These are phyloP conservation scores for Trichoderma atrobrunneum DNA, from an alignment of 2,329 filamentous ascomycete genomes.

Conservation along the genomic window DNA sequence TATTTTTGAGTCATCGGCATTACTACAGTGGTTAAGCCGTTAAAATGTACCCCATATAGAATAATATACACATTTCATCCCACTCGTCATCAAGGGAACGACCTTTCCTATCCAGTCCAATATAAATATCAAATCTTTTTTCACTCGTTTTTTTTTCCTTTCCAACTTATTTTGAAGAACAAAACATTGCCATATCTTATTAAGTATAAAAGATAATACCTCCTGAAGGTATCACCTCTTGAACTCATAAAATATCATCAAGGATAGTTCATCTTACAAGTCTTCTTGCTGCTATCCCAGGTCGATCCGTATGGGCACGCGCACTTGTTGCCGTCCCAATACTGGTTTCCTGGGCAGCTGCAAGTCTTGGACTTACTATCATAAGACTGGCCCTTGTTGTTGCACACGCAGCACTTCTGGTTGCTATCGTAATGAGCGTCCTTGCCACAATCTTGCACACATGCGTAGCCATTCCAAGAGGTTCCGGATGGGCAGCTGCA, in stretches of 20 bases:
- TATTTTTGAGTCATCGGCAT: background rate
- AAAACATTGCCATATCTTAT: background rate
- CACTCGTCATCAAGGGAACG: background rate
- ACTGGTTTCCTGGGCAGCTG: conserved; percentile 15
- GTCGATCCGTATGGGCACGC: conserved; percentile 15
- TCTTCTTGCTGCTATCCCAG: conserved; percentile 14
- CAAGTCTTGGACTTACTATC: conserved; percentile 15
- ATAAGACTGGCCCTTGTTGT: conserved; percentile 17
- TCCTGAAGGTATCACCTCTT: background rate
- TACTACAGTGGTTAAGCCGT: conserved; percentile 11
- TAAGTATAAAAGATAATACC: background rate
- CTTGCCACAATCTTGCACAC: conserved; percentile 19
- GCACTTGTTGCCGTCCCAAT: conserved; percentile 10
- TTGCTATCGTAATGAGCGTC: conserved; percentile 9
- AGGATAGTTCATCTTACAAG: background rate
- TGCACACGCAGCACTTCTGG: conserved; percentile 18
- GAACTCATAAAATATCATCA: background rate
- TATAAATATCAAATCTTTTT: background rate
- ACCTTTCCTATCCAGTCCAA: background rate
- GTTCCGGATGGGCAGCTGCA: conserved; percentile 16
- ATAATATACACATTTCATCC: conserved; percentile 2
- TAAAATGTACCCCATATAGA: background rate
- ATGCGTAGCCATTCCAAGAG: conserved; percentile 7
- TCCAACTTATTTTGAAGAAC: background rate
- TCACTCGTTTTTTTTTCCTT: background rate